Evolutionary conservation across 2,329 filamentous ascomycete species (phyloP).

Genomic region (Aspergillus costaricaensis): DNA sequence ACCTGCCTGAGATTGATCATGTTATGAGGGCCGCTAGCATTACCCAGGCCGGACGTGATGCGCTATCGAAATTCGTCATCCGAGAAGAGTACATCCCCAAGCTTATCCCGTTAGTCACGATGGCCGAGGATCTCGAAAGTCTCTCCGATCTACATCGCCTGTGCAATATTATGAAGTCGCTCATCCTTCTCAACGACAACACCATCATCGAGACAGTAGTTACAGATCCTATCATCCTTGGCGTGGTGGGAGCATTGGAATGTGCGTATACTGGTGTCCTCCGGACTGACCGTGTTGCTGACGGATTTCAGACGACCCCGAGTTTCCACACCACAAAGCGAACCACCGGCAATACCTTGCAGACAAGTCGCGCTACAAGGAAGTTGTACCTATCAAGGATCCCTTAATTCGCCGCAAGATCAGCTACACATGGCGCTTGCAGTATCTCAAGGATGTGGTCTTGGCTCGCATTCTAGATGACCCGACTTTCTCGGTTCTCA

Average conservation of each 20-base stretch:
- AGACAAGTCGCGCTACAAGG: slow-evolving; percentile 87
- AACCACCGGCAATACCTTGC: slow-evolving; percentile 93
- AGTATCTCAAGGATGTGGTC: slow-evolving; percentile 98
- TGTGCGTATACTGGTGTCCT: slow-evolving; percentile 51
- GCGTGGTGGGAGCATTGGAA: slow-evolving; percentile 92
- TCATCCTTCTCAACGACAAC: slow-evolving; percentile 93
- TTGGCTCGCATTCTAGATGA: slow-evolving; percentile 94
- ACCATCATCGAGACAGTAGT: slow-evolving; percentile 93
- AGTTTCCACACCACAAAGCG: slow-evolving; percentile 95
- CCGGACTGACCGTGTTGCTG: slow-evolving; percentile 23
- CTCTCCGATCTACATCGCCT: slow-evolving; percentile 82
- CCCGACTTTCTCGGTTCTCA: slow-evolving; percentile 94
- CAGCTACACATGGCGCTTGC: slow-evolving; percentile 90
- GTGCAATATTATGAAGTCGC: slow-evolving; percentile 97
- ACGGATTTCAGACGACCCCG: slow-evolving; percentile 71
- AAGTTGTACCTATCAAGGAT: slow-evolving; percentile 91
- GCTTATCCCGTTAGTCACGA: slow-evolving; percentile 79
- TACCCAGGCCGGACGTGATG: slow-evolving; percentile 76
- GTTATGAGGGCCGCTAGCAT: slow-evolving; percentile 77
- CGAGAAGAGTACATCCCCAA: slow-evolving; percentile 83
- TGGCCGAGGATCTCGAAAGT: slow-evolving; percentile 90
- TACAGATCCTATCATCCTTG: slow-evolving; percentile 82
- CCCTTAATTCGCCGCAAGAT: slow-evolving; percentile 82
- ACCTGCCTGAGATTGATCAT: slow-evolving; percentile 80
- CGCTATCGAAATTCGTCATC: slow-evolving; percentile 83